Percentiles rank a stretch among this genome's conserved stretches.
Conservation (phyloP, 306 rosid genomes). For the Citrullus colocynthis region DNA sequence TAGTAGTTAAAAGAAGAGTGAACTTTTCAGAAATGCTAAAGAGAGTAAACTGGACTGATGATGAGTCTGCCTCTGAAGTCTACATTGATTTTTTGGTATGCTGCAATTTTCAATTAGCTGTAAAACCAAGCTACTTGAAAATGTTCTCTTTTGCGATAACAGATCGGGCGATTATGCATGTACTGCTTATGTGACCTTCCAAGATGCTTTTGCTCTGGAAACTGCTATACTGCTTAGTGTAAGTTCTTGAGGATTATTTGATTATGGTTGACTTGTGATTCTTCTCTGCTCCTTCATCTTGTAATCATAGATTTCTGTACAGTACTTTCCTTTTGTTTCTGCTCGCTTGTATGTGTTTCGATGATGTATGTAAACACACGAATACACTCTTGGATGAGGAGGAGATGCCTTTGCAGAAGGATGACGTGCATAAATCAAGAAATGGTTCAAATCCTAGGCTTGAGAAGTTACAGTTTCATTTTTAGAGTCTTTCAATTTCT, state of each 20-base stretch:
- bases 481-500: background rate
- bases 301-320: background rate
- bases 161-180: constrained; percentile 49
- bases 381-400: background rate
- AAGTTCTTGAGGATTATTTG: constrained; percentile 15
- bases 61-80: background rate
- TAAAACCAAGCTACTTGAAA: background rate
- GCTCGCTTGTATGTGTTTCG: background rate
- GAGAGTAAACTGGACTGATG: background rate
- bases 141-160: constrained; percentile 7
- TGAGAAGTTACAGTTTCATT: background rate
- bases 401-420: background rate
- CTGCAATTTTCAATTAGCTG: background rate
- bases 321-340: background rate
- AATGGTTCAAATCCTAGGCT: background rate
- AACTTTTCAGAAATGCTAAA: background rate
- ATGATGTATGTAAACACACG: background rate
- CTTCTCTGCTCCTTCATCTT: background rate
- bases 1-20: background rate
- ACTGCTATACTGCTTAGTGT: constrained; percentile 80
- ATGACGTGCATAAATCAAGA: background rate
- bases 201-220: constrained; percentile 75
- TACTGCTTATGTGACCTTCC: constrained; percentile 79
- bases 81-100: background rate
- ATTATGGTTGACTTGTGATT: background rate